Evolutionary conservation across 2,329 filamentous ascomycete genomes (phyloP), one percentile per base, ranked within the genome.

Genomic region (Sphaerostilbella broomeana): DNA sequence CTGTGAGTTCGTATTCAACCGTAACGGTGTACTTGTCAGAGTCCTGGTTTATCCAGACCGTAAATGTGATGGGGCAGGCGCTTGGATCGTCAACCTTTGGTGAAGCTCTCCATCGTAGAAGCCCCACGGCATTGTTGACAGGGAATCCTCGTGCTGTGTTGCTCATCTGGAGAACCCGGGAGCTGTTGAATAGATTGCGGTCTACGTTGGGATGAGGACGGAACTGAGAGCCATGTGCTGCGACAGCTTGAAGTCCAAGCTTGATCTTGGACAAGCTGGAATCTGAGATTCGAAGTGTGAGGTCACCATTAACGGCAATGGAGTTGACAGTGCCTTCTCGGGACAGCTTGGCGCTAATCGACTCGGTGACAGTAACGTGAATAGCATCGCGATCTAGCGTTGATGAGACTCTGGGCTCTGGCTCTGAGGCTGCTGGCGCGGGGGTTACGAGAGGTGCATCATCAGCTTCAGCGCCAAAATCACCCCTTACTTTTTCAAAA

Each of bases 161-260:
- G 64, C 84, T 88, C 63, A 97, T 82, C 64, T 97, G 92, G 48
- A 98, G 90, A 18, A 75, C 68, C 59, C 86, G 92, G 52, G 80
- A 78, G 58, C 73, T 83, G 58, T 81, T 88, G 73, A 97, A 98
- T 10, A 86, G 70, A 38, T 77, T 76, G 59, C 86, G 89, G 68
- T 98, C 90, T 40, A 98, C 90, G 60, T 97, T 97, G 37, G 92
- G 92, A 61, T 98, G 92, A 26, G 90, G 92, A 53, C 88, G 84
- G 70, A 95, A 92, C 61, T 95, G 88, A 13, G 84, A 89, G 44
- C 86, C 86, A 50, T 88, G 83, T 29, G 80, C 87, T 29, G 88
- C 72, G 46, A 82, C 79, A 21, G 88, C 80, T 25, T 76, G 73
- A 26, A 97, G 74, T 50, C 81, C 80, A 41, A 98, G 80, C 63